These are phyloP conservation scores for Moringa oleifera DNA, from an alignment of 345 rosid species.

Conservation along the genomic window DNA sequence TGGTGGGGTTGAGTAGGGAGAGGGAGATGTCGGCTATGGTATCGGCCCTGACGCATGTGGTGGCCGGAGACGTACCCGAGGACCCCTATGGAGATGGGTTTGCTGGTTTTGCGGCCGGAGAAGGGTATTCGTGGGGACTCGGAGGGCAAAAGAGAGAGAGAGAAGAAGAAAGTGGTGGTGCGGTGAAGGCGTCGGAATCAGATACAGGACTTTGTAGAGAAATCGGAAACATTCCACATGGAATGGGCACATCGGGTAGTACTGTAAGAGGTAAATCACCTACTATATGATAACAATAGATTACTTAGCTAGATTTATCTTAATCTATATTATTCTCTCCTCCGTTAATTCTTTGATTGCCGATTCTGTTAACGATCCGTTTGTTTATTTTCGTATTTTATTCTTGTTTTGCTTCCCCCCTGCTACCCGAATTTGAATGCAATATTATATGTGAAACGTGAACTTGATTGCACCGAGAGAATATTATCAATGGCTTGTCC, in stretches of 20 bases:
- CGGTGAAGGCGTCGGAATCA: neutral
- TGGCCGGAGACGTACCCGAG: conserved; percentile 48
- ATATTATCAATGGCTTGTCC: too few relatives aligned
- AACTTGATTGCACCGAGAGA: too few relatives aligned
- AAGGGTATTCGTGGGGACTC: conserved; percentile 17
- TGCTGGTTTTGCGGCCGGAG: neutral
- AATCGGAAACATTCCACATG: conserved; percentile 9
- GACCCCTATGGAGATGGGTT: too few relatives aligned
- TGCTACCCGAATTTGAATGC: too few relatives aligned
- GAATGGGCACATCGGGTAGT: conserved; percentile 12
- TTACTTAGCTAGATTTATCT: neutral
- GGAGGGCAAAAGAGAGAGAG: conserved; percentile 34
- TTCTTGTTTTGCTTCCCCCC: too few relatives aligned
- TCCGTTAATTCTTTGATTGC: too few relatives aligned
- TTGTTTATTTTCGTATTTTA: too few relatives aligned
- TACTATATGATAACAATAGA: neutral
- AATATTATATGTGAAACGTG: too few relatives aligned
- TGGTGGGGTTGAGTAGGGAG: conserved; percentile 36
- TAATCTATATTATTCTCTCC: too few relatives aligned
- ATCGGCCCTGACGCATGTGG: conserved; percentile 64
- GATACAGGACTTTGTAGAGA: too few relatives aligned
- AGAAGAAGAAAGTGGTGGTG: conserved; percentile 31
- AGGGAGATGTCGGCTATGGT: conserved; percentile 75
- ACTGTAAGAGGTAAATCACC: conserved; percentile 18
- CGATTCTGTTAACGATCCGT: too few relatives aligned